A percentile compares a stretch with the other conserved stretches of the same genome.
Evolutionary conservation across 441 rosid species (phyloP).

Genomic region (Melianthus villosus): DNA sequence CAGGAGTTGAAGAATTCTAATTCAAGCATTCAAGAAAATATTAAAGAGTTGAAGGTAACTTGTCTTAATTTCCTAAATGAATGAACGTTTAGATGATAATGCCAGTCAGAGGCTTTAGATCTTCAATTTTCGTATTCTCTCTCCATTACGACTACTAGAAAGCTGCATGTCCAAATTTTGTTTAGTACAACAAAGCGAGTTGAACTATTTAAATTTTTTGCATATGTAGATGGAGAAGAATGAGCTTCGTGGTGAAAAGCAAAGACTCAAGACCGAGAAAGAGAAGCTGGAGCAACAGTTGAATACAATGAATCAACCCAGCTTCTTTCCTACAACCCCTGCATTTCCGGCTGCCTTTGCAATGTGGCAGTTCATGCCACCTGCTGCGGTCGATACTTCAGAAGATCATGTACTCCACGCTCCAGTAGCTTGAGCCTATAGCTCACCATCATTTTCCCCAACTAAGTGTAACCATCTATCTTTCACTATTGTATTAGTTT

Average conservation of each 20-base stretch:
- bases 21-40: slow-evolving; percentile 71
- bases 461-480: no score
- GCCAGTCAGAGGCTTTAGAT: background rate
- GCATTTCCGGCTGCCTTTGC: slow-evolving; percentile 68
- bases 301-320: slow-evolving; percentile 47
- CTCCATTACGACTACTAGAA: background rate
- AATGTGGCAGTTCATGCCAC: slow-evolving; percentile 99
- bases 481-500: no score
- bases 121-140: background rate
- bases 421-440: slow-evolving; percentile 69
- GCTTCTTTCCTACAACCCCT: slow-evolving; percentile 57
- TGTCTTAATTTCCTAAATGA: background rate
- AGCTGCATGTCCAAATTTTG: background rate
- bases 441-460: no score
- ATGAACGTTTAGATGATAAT: background rate
- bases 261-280: slow-evolving; percentile 81
- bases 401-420: slow-evolving; percentile 97
- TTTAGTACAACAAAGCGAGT: background rate
- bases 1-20: slow-evolving; percentile 83
- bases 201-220: no score
- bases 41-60: slow-evolving; percentile 87
- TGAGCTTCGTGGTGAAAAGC: slow-evolving; percentile 93
- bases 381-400: slow-evolving; percentile 88
- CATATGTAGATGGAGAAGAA: slow-evolving; percentile 65
- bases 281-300: slow-evolving; percentile 83